Conservation (phyloP, 306 rosid genomes). For the Urtica urens region DNA sequence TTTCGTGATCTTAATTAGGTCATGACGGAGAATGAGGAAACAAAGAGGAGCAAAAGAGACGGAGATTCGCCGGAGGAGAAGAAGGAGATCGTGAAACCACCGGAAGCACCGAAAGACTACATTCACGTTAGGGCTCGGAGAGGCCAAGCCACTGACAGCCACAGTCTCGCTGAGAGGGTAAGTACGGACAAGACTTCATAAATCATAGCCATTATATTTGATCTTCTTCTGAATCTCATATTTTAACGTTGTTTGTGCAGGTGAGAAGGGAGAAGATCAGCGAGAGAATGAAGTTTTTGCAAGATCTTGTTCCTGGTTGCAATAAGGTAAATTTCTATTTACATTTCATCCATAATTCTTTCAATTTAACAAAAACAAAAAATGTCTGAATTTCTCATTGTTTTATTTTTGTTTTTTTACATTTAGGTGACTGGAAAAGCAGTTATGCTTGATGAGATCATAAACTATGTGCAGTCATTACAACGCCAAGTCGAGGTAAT, state of each 20-base stretch:
- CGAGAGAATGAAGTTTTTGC: slow-evolving; percentile 89
- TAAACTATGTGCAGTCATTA: slow-evolving; percentile 77
- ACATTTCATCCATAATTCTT: too few species aligned
- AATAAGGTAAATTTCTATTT: too few species aligned
- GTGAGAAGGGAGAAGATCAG: slow-evolving; percentile 91
- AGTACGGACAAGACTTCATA: slow-evolving; percentile 1
- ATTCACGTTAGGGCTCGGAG: slow-evolving; percentile 91
- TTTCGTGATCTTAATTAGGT: slow-evolving; percentile 13
- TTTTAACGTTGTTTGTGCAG: slow-evolving; percentile 24
- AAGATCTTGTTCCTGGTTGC: slow-evolving; percentile 94
- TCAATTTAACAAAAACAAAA: neutral
- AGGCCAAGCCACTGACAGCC: slow-evolving; percentile 97
- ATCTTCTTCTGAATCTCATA: neutral
- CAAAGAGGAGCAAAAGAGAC: slow-evolving; percentile 35
- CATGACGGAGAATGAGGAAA: slow-evolving; percentile 20
- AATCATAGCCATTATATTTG: neutral
- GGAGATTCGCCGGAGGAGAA: slow-evolving; percentile 16
- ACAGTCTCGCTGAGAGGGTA: slow-evolving; percentile 93
- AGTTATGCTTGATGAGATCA: slow-evolving; percentile 88
- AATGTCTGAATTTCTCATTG: slow-evolving; percentile 7
- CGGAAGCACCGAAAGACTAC: slow-evolving; percentile 77
- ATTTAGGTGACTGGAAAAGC: slow-evolving; percentile 88
- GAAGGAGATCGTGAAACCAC: slow-evolving; percentile 36
- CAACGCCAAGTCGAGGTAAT: slow-evolving; percentile 54
- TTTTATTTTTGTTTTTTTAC: neutral